Evolutionary conservation across 1,139 yeast species (phyloP).

Genomic region (Yamadazyma kanchanaburiensis): DNA sequence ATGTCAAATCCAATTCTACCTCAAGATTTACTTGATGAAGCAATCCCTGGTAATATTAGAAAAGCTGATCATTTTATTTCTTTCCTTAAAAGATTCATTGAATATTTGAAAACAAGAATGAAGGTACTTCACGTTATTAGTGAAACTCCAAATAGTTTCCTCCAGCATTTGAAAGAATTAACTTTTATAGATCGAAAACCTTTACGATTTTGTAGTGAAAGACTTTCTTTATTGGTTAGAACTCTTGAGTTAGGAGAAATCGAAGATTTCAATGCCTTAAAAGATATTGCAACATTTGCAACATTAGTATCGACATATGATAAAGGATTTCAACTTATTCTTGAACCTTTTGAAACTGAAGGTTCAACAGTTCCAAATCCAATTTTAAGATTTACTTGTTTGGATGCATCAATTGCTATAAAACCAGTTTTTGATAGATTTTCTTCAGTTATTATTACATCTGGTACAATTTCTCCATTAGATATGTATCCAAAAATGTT

Average conservation of each 20-base stretch:
- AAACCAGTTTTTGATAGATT: slow-evolving; percentile 95
- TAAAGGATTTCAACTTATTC: slow-evolving; percentile 81
- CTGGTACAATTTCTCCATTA: slow-evolving; percentile 96
- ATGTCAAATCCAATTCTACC: slow-evolving; percentile 89
- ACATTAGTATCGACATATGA: slow-evolving; percentile 94
- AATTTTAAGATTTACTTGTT: slow-evolving; percentile 86
- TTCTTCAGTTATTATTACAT: slow-evolving; percentile 90
- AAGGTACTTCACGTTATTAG: slow-evolving; percentile 94
- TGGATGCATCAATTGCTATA: slow-evolving; percentile 97
- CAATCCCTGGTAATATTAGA: slow-evolving; percentile 91
- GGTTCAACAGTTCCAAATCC: slow-evolving; percentile 98
- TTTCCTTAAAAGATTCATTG: slow-evolving; percentile 86
- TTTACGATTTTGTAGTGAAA: slow-evolving; percentile 83
- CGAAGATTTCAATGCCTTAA: slow-evolving; percentile 88
- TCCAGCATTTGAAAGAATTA: slow-evolving; percentile 87
- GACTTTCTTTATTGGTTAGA: slow-evolving; percentile 81
- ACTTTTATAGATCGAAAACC: slow-evolving; percentile 94
- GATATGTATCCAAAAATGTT: slow-evolving; percentile 99
- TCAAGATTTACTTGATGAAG: slow-evolving; percentile 81
- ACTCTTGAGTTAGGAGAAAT: slow-evolving; percentile 85
- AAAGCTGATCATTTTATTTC: slow-evolving; percentile 97
- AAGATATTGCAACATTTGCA: slow-evolving; percentile 96
- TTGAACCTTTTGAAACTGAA: slow-evolving; percentile 96
- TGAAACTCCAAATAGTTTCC: slow-evolving; percentile 90
- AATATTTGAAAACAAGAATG: slow-evolving; percentile 94